Evolutionary conservation across 495 filamentous ascomycete species (phyloP).

Genomic region (Aspergillus taichungensis): DNA sequence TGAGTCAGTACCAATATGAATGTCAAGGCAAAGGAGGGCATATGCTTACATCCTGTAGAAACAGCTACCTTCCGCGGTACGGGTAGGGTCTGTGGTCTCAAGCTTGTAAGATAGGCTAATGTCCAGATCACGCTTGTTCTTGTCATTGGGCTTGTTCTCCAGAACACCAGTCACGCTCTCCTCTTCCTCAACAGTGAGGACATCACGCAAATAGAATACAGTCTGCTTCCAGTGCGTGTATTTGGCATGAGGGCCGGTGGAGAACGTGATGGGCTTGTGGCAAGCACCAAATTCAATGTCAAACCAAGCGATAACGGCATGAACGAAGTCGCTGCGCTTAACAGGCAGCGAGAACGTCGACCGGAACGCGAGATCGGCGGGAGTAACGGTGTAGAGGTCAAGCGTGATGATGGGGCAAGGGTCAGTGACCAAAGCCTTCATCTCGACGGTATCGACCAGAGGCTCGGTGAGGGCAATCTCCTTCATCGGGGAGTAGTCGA

Average conservation of each 20-base stretch:
- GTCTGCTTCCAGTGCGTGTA: constrained; percentile 96
- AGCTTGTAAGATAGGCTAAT: constrained; percentile 79
- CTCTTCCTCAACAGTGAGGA: constrained; percentile 71
- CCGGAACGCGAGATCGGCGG: constrained; percentile 67
- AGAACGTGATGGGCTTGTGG: constrained; percentile 78
- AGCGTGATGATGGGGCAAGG: constrained; percentile 65
- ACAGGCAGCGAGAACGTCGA: constrained; percentile 61
- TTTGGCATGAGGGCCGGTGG: constrained; percentile 80
- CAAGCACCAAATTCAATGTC: constrained; percentile 97
- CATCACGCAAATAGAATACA: constrained; percentile 79
- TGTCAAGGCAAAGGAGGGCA: neutral
- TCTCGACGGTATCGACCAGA: constrained; percentile 72
- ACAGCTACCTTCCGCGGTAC: constrained; percentile 59
- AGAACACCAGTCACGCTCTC: constrained; percentile 65
- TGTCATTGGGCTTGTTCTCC: constrained; percentile 78
- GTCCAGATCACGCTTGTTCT: constrained; percentile 91
- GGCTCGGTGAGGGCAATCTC: constrained; percentile 74
- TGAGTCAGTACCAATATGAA: constrained; percentile 16
- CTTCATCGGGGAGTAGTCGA: constrained; percentile 89
- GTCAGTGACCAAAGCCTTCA: constrained; percentile 73
- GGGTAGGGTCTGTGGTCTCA: constrained; percentile 59
- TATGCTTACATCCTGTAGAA: constrained; percentile 78
- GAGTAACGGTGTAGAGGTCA: constrained; percentile 70
- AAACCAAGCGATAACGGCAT: constrained; percentile 96
- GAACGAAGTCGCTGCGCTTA: constrained; percentile 80